Percentiles rank a stretch among this genome's conserved stretches.
Conservation (phyloP, 2,329 filamentous ascomycete genomes). For the Apiospora hydei region DNA sequence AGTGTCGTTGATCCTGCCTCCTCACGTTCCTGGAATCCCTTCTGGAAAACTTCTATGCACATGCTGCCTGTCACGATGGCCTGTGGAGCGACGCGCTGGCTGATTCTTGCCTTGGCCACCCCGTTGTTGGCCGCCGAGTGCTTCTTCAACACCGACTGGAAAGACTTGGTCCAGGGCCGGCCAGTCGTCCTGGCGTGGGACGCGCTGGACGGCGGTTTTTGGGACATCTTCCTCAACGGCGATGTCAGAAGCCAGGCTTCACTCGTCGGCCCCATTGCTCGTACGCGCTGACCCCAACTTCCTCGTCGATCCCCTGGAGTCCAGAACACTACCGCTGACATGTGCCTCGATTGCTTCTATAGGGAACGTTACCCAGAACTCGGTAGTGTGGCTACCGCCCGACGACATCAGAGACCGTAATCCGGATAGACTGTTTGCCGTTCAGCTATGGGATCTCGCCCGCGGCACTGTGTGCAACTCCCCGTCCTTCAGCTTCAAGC, state of each 20-base stretch:
- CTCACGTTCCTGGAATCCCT: neutral
- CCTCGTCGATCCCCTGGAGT: neutral
- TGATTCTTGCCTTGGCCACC: neutral
- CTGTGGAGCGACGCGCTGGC: neutral
- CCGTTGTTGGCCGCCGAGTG: neutral
- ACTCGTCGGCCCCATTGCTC: neutral
- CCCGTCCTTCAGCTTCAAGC: neutral
- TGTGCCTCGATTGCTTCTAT: too few species aligned
- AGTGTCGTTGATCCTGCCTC: neutral
- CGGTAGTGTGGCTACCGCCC: constrained; percentile 2
- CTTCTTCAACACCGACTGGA: constrained; percentile 2
- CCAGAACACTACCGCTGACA: neutral
- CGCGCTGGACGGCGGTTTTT: neutral
- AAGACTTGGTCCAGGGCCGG: neutral
- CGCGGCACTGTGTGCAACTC: constrained; percentile 1
- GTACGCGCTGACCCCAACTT: neutral
- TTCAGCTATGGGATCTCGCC: constrained; percentile 9
- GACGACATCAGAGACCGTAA: neutral
- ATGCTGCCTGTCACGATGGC: neutral
- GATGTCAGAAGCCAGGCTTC: neutral
- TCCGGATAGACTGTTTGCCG: neutral
- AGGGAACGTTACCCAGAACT: neutral
- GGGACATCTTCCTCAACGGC: neutral
- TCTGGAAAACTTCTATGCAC: neutral
- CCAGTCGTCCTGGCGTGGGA: neutral